Conservation (phyloP, 2,329 filamentous ascomycete species). For the Aspergillus jensenii region DNA sequence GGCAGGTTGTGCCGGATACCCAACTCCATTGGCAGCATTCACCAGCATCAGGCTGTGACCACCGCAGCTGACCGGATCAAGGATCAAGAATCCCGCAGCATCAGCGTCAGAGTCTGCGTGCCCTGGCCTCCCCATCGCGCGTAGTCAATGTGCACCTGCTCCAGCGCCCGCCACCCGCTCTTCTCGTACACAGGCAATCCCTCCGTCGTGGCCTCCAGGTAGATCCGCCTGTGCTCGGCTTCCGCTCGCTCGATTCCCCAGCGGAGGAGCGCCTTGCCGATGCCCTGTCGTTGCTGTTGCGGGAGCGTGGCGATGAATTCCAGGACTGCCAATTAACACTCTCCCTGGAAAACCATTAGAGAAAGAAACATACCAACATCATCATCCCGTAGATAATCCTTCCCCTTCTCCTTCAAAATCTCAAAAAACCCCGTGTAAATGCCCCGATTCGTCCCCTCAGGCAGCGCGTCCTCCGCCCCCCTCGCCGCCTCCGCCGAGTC, state of each 20-base stretch:
- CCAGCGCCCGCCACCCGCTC: constrained; percentile 48
- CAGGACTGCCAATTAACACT: constrained; percentile 6
- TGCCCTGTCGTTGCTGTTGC: constrained; percentile 13
- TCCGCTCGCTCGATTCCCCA: constrained; percentile 53
- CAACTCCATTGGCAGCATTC: neutral
- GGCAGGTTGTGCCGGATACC: constrained; percentile 9
- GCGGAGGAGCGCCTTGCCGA: constrained; percentile 14
- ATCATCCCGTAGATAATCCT: constrained; percentile 5
- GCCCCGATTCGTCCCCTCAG: constrained; percentile 43
- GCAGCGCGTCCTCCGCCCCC: constrained; percentile 38
- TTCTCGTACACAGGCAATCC: constrained; percentile 51
- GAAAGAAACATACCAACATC: constrained; percentile 17
- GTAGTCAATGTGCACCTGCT: constrained; percentile 38
- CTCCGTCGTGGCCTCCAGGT: constrained; percentile 52
- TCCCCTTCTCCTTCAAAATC: constrained; percentile 10
- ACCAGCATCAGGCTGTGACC: neutral
- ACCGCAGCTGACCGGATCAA: no score
- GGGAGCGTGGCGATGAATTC: constrained; percentile 17
- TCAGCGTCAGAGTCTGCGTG: constrained; percentile 18
- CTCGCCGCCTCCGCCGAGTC: constrained; percentile 26
- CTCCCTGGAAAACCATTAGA: no score
- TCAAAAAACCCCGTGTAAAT: constrained; percentile 20
- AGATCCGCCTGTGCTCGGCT: constrained; percentile 44
- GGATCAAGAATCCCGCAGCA: constrained; percentile 18
- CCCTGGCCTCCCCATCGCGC: constrained; percentile 26